These are phyloP conservation scores for Albifimbria verrucaria DNA, from an alignment of 2,329 filamentous ascomycete genomes.

Conservation along the genomic window DNA sequence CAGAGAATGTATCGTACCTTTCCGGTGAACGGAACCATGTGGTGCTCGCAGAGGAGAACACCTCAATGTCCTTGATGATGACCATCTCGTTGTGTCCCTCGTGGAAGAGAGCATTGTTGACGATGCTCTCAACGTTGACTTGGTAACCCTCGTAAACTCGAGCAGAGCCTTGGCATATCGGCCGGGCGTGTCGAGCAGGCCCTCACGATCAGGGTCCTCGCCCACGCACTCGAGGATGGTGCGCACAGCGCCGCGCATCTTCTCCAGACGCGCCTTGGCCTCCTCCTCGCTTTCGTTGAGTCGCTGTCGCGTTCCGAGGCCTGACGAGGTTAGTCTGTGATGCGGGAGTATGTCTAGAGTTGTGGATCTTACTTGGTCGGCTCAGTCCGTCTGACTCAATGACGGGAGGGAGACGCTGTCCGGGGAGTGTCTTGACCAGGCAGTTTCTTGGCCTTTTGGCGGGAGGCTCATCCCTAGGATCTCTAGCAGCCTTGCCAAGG, in stretches of 20 bases:
- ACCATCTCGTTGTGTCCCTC: constrained; percentile 97
- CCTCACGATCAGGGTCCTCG: constrained; percentile 64
- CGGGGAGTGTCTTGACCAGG: not conserved
- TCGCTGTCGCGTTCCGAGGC: constrained; percentile 61
- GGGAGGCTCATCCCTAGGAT: constrained; percentile 53
- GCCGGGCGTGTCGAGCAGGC: constrained; percentile 67
- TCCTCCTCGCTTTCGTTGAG: constrained; percentile 49
- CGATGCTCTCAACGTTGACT: constrained; percentile 85
- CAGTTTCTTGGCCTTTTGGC: constrained; percentile 27
- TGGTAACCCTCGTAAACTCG: constrained; percentile 95
- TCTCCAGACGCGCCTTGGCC: constrained; percentile 49
- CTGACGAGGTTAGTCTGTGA: constrained; percentile 28
- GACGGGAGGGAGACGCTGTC: constrained; percentile 44
- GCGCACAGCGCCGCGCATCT: constrained; percentile 59
- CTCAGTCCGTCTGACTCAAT: constrained; percentile 62
- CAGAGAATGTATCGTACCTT: constrained; percentile 57
- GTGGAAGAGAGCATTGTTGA: constrained; percentile 92
- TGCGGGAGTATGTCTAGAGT: not conserved
- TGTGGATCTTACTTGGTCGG: constrained; percentile 45
- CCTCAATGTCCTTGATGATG: constrained; percentile 95
- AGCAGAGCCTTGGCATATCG: constrained; percentile 95
- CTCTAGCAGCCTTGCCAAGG: constrained; percentile 58
- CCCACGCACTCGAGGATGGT: constrained; percentile 68
- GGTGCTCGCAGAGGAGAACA: constrained; percentile 96
- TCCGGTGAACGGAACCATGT: constrained; percentile 92